Base-by-base conservation (phyloP, 768 basidiomycete genomes). In the Hericium rajendrae region DNA sequence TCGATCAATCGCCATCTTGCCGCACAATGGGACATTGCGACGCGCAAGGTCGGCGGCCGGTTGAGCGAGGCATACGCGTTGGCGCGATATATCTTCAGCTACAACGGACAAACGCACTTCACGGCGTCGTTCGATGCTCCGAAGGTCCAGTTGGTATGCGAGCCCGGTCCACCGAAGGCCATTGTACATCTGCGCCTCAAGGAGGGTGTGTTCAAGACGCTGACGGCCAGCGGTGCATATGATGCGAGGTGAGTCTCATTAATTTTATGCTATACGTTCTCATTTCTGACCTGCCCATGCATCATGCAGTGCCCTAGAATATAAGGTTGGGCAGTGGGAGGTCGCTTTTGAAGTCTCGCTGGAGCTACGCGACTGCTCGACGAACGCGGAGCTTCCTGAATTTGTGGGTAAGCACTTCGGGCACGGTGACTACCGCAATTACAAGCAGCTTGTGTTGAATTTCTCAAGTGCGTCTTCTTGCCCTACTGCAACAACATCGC, bases 311-410 rank as follows among this genome's bases (percentile, higher is more conserved):
- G 32, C 32, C 32, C 32, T 32, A 10, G 24, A 54, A 32, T 57
- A 65, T 57, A 56, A 62, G 22, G 65, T 70, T 60, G 59, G 59
- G 4, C 57, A 64, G 20, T 68, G 67, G 64, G 57, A 62, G 6
- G 58, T 69, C 16, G 67, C 68, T 5, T 70, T 69, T 61, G 68
- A 68, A 53, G 67, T 70, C 32, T 60, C 60, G 15, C 39, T 70
- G 13, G 66, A 65, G 60, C 57, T 63, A 43, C 56, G 60, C 46
- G 57, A 59, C n/a, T 46, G 1, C 58, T 63, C 46, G 48, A 54
- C 18, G 60, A 65, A 41, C 59, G 66, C 4, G 38, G 60, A 38
- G 50, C 18, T 24, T 48, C 53, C 48, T 57, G 57, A 3, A 32
- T 40, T 53, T n/a, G 49, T 56, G 46, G 65, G 56, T 57, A 59